Percentiles rank a stretch among this genome's conserved stretches.
Conservation (phyloP, 1,284 basidiomycete species). For the Cystobasidiaceae sp. region DNA sequence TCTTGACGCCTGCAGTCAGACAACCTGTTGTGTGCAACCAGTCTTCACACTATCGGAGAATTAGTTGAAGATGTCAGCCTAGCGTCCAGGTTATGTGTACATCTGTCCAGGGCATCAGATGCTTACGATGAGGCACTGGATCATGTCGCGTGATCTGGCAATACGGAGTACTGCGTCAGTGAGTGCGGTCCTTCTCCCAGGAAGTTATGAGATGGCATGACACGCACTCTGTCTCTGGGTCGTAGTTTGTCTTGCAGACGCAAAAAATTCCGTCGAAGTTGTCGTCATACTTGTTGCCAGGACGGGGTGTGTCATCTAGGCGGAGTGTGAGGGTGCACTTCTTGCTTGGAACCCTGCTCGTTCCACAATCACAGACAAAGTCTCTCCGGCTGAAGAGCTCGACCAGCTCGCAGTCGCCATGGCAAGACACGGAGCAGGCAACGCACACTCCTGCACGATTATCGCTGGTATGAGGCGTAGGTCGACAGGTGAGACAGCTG, state of each 20-base stretch:
- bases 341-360: slow-evolving; percentile 35
- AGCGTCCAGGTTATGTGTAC: background rate
- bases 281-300: slow-evolving; percentile 42
- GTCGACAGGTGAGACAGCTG: slow-evolving; percentile 37
- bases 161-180: background rate
- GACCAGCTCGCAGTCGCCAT: slow-evolving; percentile 43
- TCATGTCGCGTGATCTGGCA: slow-evolving; percentile 30
- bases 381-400: slow-evolving; percentile 39
- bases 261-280: slow-evolving; percentile 49
- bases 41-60: slow-evolving; percentile 47
- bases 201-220: no score
- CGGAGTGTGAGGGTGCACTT: slow-evolving; percentile 34
- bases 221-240: slow-evolving; percentile 46
- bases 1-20: slow-evolving; percentile 41
- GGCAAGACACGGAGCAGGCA: slow-evolving; percentile 48
- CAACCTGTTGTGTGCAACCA: slow-evolving; percentile 46
- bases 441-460: slow-evolving; percentile 48
- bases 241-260: slow-evolving; percentile 47
- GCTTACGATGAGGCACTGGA: slow-evolving; percentile 29
- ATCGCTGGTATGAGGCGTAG: slow-evolving; percentile 29
- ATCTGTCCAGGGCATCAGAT: no score
- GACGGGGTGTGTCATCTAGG: slow-evolving; percentile 31
- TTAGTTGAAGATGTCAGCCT: background rate
- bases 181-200: no score
- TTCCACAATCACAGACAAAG: slow-evolving; percentile 42